Conservation (phyloP, 768 basidiomycete species). For the Kwoniella pini region DNA sequence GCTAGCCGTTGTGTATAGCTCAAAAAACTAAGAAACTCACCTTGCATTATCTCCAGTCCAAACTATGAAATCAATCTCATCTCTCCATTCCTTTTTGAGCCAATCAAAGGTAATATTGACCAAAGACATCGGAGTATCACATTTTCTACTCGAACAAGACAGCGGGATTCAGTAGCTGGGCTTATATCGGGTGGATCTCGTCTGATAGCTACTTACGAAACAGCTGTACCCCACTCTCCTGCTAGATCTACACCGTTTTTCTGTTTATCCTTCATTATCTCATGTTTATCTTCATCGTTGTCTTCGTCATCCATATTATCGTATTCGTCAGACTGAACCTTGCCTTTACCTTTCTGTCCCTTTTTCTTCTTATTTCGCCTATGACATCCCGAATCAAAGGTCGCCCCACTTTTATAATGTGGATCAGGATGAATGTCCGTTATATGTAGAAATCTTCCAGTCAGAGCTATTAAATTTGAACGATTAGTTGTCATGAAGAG, state of each 20-base stretch:
- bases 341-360: constrained; percentile 31
- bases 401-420: constrained; percentile 43
- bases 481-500: background rate
- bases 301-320: constrained; percentile 14
- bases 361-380: constrained; percentile 26
- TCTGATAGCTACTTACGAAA: constrained; percentile 48
- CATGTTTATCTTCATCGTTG: constrained; percentile 9
- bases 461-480: constrained; percentile 30
- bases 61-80: constrained; percentile 85
- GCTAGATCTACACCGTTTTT: constrained; percentile 33
- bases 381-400: constrained; percentile 51
- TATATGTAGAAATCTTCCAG: constrained; percentile 52
- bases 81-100: constrained; percentile 74
- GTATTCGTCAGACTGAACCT: background rate
- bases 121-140: constrained; percentile 78
- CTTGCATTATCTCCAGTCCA: constrained; percentile 60
- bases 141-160: constrained; percentile 37
- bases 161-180: background rate
- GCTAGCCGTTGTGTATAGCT: too few relatives aligned
- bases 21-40: constrained; percentile 22
- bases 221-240: constrained; percentile 49
- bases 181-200: too few relatives aligned
- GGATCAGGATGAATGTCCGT: constrained; percentile 55
- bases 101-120: constrained; percentile 79
- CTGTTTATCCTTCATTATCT: constrained; percentile 11